phyloP scores from a whole-genome alignment of 257 asterid genomes.

The Solanum pinnatisectum region DNA sequence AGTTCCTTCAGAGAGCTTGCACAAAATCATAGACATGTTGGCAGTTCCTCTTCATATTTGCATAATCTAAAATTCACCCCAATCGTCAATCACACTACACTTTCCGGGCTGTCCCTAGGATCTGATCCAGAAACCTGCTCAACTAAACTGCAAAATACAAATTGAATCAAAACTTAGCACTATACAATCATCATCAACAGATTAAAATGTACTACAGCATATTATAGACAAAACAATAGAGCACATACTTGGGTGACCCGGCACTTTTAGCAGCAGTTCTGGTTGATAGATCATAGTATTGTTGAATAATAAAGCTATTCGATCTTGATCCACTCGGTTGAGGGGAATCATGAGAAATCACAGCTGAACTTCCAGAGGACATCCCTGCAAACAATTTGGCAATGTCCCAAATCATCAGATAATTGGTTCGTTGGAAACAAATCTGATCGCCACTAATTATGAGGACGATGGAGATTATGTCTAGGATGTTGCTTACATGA shows the following conservation, averaged over 20 bases:
- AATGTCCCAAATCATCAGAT: background rate
- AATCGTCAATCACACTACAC: background rate
- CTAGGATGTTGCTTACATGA: too few relatives aligned
- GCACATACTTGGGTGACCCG: conserved; percentile 21
- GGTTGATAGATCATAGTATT: conserved; percentile 3
- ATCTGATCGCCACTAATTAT: background rate
- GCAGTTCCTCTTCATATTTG: background rate
- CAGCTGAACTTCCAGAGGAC: conserved; percentile 18
- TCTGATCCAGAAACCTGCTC: conserved; percentile 1
- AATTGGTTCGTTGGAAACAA: background rate
- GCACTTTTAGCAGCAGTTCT: background rate
- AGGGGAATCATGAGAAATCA: conserved; percentile 1
- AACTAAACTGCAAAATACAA: conserved; percentile 11
- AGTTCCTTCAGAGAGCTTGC: background rate
- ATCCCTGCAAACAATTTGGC: conserved; percentile 13
- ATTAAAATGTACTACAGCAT: background rate
- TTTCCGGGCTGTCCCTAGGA: background rate
- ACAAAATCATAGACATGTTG: background rate
- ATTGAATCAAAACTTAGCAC: background rate
- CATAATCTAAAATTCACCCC: background rate
- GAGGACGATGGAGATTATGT: too few relatives aligned
- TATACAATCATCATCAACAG: background rate
- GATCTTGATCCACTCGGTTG: conserved; percentile 1
- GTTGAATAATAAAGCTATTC: conserved; percentile 1
- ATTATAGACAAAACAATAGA: background rate